Evolutionary conservation across 805 yeast genomes (phyloP).

Genomic region (Yamadazyma takamatsuzukensis): DNA sequence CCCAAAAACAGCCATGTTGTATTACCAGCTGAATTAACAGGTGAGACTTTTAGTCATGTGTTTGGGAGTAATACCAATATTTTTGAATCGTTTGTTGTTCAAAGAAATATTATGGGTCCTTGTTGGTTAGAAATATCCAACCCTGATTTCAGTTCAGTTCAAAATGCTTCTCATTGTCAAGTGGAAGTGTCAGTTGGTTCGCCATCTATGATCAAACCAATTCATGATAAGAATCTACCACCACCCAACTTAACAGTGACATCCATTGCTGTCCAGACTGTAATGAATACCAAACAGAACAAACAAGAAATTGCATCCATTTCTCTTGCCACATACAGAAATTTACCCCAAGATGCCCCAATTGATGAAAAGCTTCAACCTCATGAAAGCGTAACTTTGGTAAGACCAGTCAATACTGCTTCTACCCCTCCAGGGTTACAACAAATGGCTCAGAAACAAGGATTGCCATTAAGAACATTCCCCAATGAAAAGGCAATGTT

Average conservation of each 20-base stretch:
- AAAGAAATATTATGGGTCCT: constrained; percentile 90
- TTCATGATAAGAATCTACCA: constrained; percentile 33
- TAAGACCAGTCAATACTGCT: constrained; percentile 68
- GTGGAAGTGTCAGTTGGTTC: constrained; percentile 62
- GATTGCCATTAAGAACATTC: constrained; percentile 52
- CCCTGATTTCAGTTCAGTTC: constrained; percentile 55
- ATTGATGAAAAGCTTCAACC: constrained; percentile 60
- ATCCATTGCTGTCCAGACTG: constrained; percentile 75
- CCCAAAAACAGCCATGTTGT: constrained; percentile 47
- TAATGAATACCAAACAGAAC: constrained; percentile 68
- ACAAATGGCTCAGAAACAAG: constrained; percentile 53
- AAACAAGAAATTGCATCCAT: constrained; percentile 87
- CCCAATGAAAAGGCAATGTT: constrained; percentile 73
- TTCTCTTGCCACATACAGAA: constrained; percentile 66
- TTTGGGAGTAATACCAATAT: constrained; percentile 73
- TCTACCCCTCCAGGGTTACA: constrained; percentile 76
- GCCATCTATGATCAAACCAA: constrained; percentile 47
- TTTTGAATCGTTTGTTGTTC: constrained; percentile 83
- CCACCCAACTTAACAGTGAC: constrained; percentile 68
- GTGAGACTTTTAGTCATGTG: constrained; percentile 72
- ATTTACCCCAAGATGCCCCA: constrained; percentile 73
- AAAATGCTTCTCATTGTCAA: constrained; percentile 73
- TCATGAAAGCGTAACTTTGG: constrained; percentile 61
- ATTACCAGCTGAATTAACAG: constrained; percentile 62
- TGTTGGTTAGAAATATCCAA: constrained; percentile 83